phyloP scores from a whole-genome alignment of 2,329 filamentous ascomycete genomes.

The Fusarium multiceps region DNA sequence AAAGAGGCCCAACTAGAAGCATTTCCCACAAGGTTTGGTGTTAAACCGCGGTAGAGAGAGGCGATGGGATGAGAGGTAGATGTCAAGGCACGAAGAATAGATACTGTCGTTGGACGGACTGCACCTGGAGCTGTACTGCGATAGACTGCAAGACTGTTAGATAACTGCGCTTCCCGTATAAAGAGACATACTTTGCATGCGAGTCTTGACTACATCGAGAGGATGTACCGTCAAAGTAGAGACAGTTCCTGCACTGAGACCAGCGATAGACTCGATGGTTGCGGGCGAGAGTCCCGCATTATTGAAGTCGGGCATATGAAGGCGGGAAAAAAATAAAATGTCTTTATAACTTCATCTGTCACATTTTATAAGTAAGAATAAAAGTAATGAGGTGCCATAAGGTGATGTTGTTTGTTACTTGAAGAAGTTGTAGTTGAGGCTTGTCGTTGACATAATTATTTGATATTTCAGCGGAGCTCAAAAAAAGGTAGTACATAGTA shows the following conservation, averaged over 20 bases:
- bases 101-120: conserved; percentile 60
- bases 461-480: conserved; percentile 34
- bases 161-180: neutral
- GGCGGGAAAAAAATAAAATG: conserved; percentile 37
- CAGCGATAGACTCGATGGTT: conserved; percentile 86
- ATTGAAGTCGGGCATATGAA: conserved; percentile 59
- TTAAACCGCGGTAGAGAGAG: conserved; percentile 88
- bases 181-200: conserved; percentile 79
- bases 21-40: conserved; percentile 91
- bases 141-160: conserved; percentile 57
- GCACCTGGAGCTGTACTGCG: conserved; percentile 56
- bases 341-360: conserved; percentile 30
- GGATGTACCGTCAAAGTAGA: conserved; percentile 91
- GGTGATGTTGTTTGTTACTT: conserved; percentile 1
- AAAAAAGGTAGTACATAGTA: conserved; percentile 5
- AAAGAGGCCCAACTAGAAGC: conserved; percentile 91
- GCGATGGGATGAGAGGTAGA: conserved; percentile 66
- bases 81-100: conserved; percentile 63
- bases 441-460: conserved; percentile 25
- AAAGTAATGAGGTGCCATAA: neutral
- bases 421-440: neutral
- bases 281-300: conserved; percentile 77
- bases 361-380: conserved; percentile 37
- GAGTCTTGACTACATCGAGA: conserved; percentile 95
- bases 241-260: conserved; percentile 87